Evolutionary conservation across 331 rosid genomes (phyloP).

Genomic region (Pyrus hybrid): DNA sequence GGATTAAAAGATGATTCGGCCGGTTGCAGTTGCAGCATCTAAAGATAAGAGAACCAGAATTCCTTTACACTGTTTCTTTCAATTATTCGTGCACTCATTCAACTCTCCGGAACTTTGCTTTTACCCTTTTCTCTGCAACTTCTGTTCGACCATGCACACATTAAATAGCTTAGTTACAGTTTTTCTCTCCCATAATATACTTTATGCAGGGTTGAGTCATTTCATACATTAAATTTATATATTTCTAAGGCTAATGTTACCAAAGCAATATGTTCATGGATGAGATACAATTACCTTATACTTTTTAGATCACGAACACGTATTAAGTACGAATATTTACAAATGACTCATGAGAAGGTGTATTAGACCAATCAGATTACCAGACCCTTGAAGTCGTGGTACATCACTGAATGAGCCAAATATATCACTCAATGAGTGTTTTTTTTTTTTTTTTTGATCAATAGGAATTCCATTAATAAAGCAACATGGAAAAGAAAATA

Average conservation of each 20-base stretch:
- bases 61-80: constrained; percentile 23
- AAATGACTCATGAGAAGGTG: too few species aligned
- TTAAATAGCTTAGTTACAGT: constrained; percentile 15
- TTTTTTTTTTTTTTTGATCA: too few species aligned
- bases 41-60: not conserved
- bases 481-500: too few species aligned
- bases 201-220: constrained; percentile 19
- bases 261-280: too few species aligned
- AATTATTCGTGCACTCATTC: constrained; percentile 28
- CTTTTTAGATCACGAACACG: not conserved
- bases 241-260: not conserved
- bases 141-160: constrained; percentile 2
- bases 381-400: too few species aligned
- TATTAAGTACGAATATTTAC: too few species aligned
- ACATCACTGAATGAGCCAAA: too few species aligned
- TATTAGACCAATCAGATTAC: too few species aligned
- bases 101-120: constrained; percentile 13
- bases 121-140: constrained; percentile 10
- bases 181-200: not conserved
- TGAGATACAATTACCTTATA: too few species aligned
- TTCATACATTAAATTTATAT: constrained; percentile 6
- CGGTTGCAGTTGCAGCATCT: not conserved
- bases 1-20: not conserved
- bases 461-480: too few species aligned
- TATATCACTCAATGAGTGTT: too few species aligned